These are phyloP conservation scores for Camelina hispida DNA, from an alignment of 345 rosid genomes.

Conservation along the genomic window DNA sequence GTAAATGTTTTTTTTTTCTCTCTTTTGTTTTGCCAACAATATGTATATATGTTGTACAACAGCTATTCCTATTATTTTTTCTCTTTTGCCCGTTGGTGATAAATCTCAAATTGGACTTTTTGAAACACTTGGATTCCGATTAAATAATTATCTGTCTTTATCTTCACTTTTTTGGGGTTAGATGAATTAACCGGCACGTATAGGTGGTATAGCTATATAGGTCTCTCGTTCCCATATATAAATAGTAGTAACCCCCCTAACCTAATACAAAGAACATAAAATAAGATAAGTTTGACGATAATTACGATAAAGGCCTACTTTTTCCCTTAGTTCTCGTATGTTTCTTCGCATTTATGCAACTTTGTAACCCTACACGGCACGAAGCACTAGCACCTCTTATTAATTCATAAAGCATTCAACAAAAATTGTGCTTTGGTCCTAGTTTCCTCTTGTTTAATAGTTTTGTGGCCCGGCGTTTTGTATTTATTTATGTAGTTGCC, in stretches of 20 bases:
- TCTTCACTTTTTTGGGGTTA: slow-evolving; percentile 17
- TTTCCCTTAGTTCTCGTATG: slow-evolving; percentile 34
- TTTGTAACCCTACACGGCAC: slow-evolving; percentile 44
- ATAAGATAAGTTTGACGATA: slow-evolving; percentile 30
- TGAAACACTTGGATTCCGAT: slow-evolving; percentile 35
- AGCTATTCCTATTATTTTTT: neutral
- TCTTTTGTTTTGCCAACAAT: too few relatives aligned
- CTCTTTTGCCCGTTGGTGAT: slow-evolving; percentile 15
- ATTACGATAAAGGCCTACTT: slow-evolving; percentile 42
- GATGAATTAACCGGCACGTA: slow-evolving; percentile 39
- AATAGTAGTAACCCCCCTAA: slow-evolving; percentile 27
- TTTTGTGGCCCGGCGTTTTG: neutral
- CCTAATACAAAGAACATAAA: slow-evolving; percentile 12
- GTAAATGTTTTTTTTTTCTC: too few relatives aligned
- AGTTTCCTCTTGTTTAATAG: slow-evolving; percentile 16
- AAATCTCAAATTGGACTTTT: neutral
- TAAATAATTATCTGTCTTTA: slow-evolving; percentile 3
- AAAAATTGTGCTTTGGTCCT: slow-evolving; percentile 26
- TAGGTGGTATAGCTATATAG: neutral
- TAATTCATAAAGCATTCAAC: neutral
- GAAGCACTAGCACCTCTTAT: slow-evolving; percentile 30
- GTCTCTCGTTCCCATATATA: slow-evolving; percentile 39
- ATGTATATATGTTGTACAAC: slow-evolving; percentile 15
- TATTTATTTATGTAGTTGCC: slow-evolving; percentile 25
- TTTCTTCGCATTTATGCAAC: slow-evolving; percentile 43